phyloP scores from a whole-genome alignment of 2,329 filamentous ascomycete species.

The Alternaria tenuissima region DNA sequence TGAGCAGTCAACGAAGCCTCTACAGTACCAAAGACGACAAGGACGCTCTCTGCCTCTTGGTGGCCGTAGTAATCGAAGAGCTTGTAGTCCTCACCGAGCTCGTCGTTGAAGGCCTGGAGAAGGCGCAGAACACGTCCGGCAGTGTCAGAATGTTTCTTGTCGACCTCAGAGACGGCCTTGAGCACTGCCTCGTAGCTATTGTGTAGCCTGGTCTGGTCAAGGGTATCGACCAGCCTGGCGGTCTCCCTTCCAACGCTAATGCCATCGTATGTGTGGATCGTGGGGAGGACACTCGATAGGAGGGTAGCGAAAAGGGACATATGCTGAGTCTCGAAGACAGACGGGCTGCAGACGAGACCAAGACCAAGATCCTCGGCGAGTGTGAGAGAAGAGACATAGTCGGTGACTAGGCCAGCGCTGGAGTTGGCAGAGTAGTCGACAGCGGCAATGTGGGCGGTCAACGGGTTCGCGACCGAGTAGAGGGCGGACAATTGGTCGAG shows the following conservation, averaged over 20 bases:
- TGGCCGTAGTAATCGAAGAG: slow-evolving; percentile 96
- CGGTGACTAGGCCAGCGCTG: slow-evolving; percentile 77
- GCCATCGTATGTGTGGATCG: slow-evolving; percentile 88
- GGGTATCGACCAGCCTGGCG: slow-evolving; percentile 80
- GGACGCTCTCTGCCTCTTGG: slow-evolving; percentile 76
- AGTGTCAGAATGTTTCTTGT: slow-evolving; percentile 73
- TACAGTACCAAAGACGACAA: slow-evolving; percentile 91
- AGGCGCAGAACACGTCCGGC: slow-evolving; percentile 77
- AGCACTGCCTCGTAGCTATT: slow-evolving; percentile 73
- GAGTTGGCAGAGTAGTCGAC: slow-evolving; percentile 78
- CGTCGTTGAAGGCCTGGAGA: slow-evolving; percentile 80
- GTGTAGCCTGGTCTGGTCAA: slow-evolving; percentile 75
- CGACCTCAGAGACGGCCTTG: slow-evolving; percentile 67
- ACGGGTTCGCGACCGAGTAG: slow-evolving; percentile 90
- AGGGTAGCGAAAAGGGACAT: slow-evolving; percentile 90
- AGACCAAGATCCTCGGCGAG: slow-evolving; percentile 90
- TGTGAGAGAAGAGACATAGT: slow-evolving; percentile 83
- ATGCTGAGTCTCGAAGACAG: slow-evolving; percentile 91
- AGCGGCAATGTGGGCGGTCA: slow-evolving; percentile 91
- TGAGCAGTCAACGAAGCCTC: slow-evolving; percentile 88
- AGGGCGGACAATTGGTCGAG: slow-evolving; percentile 92
- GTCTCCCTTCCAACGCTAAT: slow-evolving; percentile 84
- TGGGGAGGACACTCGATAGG: slow-evolving; percentile 79
- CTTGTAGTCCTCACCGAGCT: slow-evolving; percentile 91
- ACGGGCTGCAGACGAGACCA: slow-evolving; percentile 83